Percentiles rank a stretch among this genome's conserved stretches.
Evolutionary conservation across 2,329 filamentous ascomycete genomes (phyloP).

Genomic region (Magnaporthales sp.): DNA sequence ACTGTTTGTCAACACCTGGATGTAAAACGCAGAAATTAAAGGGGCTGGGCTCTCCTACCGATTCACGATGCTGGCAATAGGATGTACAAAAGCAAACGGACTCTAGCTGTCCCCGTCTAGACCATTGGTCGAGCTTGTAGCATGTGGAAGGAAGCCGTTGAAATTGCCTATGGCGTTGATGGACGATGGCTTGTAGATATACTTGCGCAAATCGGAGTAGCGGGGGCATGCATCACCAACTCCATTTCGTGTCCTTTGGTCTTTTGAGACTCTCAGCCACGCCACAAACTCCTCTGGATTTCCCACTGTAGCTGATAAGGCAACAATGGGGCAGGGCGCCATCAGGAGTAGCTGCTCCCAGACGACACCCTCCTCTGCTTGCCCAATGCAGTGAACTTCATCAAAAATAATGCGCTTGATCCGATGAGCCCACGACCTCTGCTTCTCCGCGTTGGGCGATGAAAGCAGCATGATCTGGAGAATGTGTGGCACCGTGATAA

Average conservation of each 20-base stretch:
- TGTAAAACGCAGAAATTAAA: too few relatives aligned
- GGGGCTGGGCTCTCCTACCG: conserved; percentile 22
- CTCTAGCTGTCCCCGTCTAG: conserved; percentile 31
- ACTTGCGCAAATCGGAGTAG: conserved; percentile 74
- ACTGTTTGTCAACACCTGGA: conserved; percentile 2
- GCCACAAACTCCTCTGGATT: conserved; percentile 62
- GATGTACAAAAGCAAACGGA: conserved; percentile 55
- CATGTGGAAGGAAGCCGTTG: conserved; percentile 19
- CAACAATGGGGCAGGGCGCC: conserved; percentile 69
- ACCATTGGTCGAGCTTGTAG: conserved; percentile 27
- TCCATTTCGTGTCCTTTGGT: conserved; percentile 53
- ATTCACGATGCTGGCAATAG: conserved; percentile 55
- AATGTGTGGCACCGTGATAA: conserved; percentile 71
- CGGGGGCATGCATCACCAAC: conserved; percentile 60
- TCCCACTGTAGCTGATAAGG: conserved; percentile 70
- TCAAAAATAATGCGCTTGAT: conserved; percentile 75
- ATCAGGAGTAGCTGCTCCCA: conserved; percentile 73
- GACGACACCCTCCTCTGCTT: conserved; percentile 64
- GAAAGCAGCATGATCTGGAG: conserved; percentile 69
- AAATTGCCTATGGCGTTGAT: too few relatives aligned
- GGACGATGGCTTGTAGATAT: conserved; percentile 47
- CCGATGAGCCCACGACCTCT: conserved; percentile 50
- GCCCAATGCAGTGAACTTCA: conserved; percentile 71
- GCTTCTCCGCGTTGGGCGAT: conserved; percentile 45
- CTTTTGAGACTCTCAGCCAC: conserved; percentile 60